Evolutionary conservation across 768 basidiomycete genomes (phyloP).

Genomic region (Lyophyllum shimeji): DNA sequence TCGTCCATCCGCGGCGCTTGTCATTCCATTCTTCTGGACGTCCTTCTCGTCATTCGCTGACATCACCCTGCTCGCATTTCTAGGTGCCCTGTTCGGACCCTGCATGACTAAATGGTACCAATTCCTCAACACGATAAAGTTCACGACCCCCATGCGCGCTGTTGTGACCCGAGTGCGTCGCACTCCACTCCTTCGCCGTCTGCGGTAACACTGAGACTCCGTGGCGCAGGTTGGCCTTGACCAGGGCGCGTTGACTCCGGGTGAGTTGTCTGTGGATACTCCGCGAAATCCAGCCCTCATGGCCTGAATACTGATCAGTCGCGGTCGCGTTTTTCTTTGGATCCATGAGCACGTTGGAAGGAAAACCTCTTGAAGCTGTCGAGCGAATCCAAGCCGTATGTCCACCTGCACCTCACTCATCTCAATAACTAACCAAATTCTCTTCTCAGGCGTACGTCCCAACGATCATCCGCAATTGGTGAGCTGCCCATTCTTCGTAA

Average conservation of each 20-base stretch:
- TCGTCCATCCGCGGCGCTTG: background rate
- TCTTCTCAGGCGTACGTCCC: conserved; percentile 59
- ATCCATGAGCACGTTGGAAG: conserved; percentile 80
- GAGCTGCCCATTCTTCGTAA: conserved; percentile 11
- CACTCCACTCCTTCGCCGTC: background rate
- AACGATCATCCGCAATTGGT: conserved; percentile 80
- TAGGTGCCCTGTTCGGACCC: conserved; percentile 77
- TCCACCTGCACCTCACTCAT: background rate
- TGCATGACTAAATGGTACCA: conserved; percentile 81
- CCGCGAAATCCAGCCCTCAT: too few species aligned
- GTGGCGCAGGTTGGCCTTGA: conserved; percentile 72
- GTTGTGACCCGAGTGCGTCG: conserved; percentile 59
- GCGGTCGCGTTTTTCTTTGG: conserved; percentile 58
- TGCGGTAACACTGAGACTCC: too few species aligned
- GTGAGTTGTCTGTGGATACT: too few species aligned
- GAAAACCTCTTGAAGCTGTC: conserved; percentile 51
- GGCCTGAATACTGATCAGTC: conserved; percentile 32
- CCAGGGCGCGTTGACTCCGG: conserved; percentile 75
- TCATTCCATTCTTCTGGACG: background rate
- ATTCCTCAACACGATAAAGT: conserved; percentile 68
- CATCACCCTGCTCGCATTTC: background rate
- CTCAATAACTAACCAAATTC: background rate
- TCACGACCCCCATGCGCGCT: conserved; percentile 56
- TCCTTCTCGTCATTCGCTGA: background rate
- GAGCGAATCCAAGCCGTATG: conserved; percentile 47